phyloP scores from a whole-genome alignment of 495 filamentous ascomycete species.

The Tuber brumale region DNA sequence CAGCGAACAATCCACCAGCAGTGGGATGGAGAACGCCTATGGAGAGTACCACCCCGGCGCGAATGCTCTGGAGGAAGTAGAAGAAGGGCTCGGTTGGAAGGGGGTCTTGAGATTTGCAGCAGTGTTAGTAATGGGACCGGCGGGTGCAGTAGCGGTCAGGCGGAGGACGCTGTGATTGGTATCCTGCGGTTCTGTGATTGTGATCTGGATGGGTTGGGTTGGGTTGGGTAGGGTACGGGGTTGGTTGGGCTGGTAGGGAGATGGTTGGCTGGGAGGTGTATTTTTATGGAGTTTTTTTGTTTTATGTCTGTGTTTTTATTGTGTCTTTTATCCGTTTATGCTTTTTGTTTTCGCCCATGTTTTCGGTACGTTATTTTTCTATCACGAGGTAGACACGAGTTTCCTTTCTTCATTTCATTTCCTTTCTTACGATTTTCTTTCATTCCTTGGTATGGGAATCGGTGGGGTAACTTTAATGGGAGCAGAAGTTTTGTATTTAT shows the following conservation, averaged over 20 bases:
- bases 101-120: constrained; percentile 19
- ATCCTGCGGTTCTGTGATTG: constrained; percentile 13
- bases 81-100: constrained; percentile 24
- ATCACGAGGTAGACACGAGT: not conserved
- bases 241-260: not conserved
- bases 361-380: constrained; percentile 9
- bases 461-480: constrained; percentile 5
- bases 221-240: not conserved
- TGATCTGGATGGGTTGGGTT: not conserved
- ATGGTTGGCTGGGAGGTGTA: constrained; percentile 2
- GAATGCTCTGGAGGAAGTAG: constrained; percentile 11
- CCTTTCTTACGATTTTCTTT: constrained; percentile 16
- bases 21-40: constrained; percentile 18
- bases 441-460: constrained; percentile 11
- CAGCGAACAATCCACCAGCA: constrained; percentile 2
- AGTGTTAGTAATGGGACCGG: constrained; percentile 16
- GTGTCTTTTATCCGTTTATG: constrained; percentile 24
- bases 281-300: constrained; percentile 31
- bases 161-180: constrained; percentile 22
- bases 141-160: constrained; percentile 26
- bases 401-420: not conserved
- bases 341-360: not conserved
- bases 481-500: constrained; percentile 18
- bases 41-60: constrained; percentile 21
- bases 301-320: constrained; percentile 5